Base-by-base conservation (phyloP, 805 yeast genomes). In the Ogataea siamensis region DNA sequence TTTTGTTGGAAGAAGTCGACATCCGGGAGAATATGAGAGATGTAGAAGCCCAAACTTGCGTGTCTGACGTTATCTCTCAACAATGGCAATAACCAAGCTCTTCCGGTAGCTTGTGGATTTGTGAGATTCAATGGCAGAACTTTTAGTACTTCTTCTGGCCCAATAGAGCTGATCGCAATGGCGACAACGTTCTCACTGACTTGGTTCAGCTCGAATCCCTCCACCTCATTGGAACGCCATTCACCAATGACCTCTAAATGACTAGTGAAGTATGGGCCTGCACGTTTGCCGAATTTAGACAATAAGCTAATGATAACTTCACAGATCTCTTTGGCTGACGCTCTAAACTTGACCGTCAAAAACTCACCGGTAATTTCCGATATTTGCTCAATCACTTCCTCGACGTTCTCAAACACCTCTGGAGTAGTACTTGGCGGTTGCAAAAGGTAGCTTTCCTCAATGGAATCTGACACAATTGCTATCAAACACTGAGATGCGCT, bases 21-120 rank as follows among this genome's bases (percentile, higher is more conserved):
- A 26, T 81, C 60, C 18, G 98, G 98, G 11, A 83, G 60, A 36
- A 93, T 73, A 25, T 79, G 68, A 15, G 63, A 62, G 42, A 74
- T 71, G 62, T 78, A 93, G 56, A 71, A 86, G 0, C 73, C 66
- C 39, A 93, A 67, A 32, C 73, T 70, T 2, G 97, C 83, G 52
- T 78, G 74, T 51, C 80, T 74, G 18, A 87, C 83, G 53, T 86
- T 80, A 53, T 89, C 97, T 65, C 97, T 82, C 45, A 93, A 72
- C 22, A 93, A 59, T 8, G 99, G 99, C 47, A 93, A 72, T 51
- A 93, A 57, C 97, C 98, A 93, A 31, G 97, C 97, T 58, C 98
- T 77, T 31, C 97, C 97, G n/a, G 80, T 73, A 28, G 72, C 70
- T 21, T 66, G 62, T 5, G 82, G 76, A 31, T 73, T 72, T 20